Conservation (phyloP, 2,329 filamentous ascomycete species). For the Cladosporium oxysporum region DNA sequence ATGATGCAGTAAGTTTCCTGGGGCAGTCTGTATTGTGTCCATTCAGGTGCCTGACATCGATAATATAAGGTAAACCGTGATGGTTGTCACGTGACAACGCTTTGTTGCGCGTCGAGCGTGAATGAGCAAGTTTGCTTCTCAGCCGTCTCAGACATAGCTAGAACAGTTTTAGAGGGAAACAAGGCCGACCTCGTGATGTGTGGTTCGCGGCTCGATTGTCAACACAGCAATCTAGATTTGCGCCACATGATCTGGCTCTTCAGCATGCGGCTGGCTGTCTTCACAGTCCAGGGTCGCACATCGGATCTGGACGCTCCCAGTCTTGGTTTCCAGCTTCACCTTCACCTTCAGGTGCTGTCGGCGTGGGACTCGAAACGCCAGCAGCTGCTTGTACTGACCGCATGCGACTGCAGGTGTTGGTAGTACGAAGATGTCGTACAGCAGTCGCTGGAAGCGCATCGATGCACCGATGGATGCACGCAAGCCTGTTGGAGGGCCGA, state of each 20-base stretch:
- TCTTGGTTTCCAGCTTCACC: neutral
- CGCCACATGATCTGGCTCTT: slow-evolving; percentile 2
- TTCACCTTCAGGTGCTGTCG: neutral
- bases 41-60: neutral
- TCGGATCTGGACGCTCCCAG: neutral
- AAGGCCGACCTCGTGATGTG: neutral
- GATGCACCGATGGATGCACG: neutral
- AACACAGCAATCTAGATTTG: neutral
- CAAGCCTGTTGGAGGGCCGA: neutral
- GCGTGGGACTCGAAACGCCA: neutral
- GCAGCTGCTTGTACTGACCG: neutral
- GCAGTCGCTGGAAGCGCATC: neutral
- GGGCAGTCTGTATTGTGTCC: neutral
- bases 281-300: neutral
- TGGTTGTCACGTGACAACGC: slow-evolving; percentile 4
- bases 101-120: neutral
- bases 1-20: neutral
- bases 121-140: slow-evolving; percentile 13
- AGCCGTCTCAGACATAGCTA: slow-evolving; percentile 2
- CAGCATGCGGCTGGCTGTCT: neutral
- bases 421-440: neutral
- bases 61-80: neutral
- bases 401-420: neutral
- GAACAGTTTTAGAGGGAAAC: neutral
- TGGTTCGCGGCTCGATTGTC: neutral